Base-by-base conservation (phyloP, 2,329 filamentous ascomycete genomes). In the Xylariaceae sp. region DNA sequence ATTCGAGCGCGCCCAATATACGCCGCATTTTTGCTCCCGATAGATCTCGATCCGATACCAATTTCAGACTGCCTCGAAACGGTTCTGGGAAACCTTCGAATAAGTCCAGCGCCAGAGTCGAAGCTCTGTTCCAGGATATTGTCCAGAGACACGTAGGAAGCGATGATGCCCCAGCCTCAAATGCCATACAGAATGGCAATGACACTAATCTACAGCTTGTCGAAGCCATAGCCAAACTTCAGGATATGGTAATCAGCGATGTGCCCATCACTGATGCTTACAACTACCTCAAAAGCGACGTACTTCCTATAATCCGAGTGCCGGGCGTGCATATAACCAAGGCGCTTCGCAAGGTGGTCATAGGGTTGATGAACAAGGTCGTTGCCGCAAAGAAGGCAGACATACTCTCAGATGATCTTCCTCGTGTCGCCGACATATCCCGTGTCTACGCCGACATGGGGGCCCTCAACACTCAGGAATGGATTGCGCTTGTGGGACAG, bases 341-440 rank as follows among this genome's bases (percentile, higher is more conserved):
- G 31, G 54, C 62, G n/a, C 62, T 66, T 40, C 49, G 50, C 18
- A 52, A 42, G 22, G 51, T 60, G 15, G 52, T 61, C 3, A 49
- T 49, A 9, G 44, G 48, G 19, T 41, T 69, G 13, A 46, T 69
- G 47, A 42, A 55, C 11, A 59, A 55, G 28, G 47, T 68, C 6
- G 47, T 57, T 19, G 39, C 38, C 4, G 62, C 60, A 30, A 68
- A 67, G 45, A 50, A 54, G 30, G 42, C 42, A 1, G 55, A 64
- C 40, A 61, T 63, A 28, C 45, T 53, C 9, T 50, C 53, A 3
- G 39, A 48, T 13, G 41, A 45, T 3, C 56, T 71, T 33, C 68
- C 68, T 4, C 54, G 59, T 17, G 58, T 66, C n/a, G 53, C 64
- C 22, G 60, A 64, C 12, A 65, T 69, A 34, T 66, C 63, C 22